Conservation (phyloP, 129 eudicot genomes). For the Sambucus nigra region DNA sequence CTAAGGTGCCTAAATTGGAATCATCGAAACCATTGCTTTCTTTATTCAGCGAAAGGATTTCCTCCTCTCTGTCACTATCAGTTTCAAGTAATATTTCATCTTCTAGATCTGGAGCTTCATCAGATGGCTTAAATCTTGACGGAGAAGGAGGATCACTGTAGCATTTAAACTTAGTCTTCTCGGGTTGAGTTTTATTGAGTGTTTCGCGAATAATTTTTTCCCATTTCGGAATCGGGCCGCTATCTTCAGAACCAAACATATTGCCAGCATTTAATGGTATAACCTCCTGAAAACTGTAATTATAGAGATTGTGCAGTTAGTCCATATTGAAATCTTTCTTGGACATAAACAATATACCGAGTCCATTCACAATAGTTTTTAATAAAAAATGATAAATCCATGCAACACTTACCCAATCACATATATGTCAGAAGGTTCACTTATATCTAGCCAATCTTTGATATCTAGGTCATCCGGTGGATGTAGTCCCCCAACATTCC, state of each 20-base stretch:
- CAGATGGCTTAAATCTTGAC: slow-evolving; percentile 67
- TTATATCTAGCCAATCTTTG: slow-evolving; percentile 54
- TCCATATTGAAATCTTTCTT: too few species aligned
- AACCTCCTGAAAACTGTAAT: slow-evolving; percentile 76
- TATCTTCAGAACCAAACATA: slow-evolving; percentile 87
- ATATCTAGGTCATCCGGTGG: slow-evolving; percentile 82
- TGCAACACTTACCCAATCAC: slow-evolving; percentile 66
- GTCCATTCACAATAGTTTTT: too few species aligned
- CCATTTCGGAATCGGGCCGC: slow-evolving; percentile 73
- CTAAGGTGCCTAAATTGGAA: too few species aligned
- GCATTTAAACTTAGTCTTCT: slow-evolving; percentile 44
- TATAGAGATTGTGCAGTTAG: slow-evolving; percentile 7
- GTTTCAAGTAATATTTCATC: slow-evolving; percentile 62
- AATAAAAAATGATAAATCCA: too few species aligned
- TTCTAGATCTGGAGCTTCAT: slow-evolving; percentile 65
- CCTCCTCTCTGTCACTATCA: slow-evolving; percentile 79
- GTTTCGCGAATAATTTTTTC: slow-evolving; percentile 76
- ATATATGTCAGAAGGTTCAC: slow-evolving; percentile 82
- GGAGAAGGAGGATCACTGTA: slow-evolving; percentile 96
- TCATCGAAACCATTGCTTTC: slow-evolving; percentile 38
- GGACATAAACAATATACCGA: neutral
- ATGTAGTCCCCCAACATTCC: slow-evolving; percentile 84
- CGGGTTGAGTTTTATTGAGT: slow-evolving; percentile 45
- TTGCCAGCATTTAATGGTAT: slow-evolving; percentile 89
- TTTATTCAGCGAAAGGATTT: slow-evolving; percentile 59